Conservation (phyloP, 2,329 filamentous ascomycete species). For the Fusarium illudens region DNA sequence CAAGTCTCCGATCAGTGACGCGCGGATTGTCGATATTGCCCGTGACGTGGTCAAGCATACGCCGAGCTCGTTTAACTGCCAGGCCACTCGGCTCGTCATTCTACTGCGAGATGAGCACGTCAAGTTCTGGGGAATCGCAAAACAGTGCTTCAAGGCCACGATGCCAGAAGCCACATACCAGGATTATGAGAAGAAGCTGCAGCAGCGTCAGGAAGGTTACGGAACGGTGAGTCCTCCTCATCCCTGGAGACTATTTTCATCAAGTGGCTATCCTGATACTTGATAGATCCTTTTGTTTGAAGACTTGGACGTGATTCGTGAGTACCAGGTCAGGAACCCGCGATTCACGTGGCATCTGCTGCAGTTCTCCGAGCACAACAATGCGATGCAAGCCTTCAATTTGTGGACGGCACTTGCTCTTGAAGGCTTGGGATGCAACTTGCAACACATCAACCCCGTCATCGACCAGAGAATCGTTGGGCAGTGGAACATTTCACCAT, state of each 20-base stretch:
- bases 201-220: conserved; percentile 3
- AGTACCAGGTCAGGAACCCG: conserved; percentile 2
- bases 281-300: conserved; percentile 16
- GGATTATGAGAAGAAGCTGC: conserved; percentile 16
- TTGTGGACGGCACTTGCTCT: conserved; percentile 16
- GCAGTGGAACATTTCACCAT: conserved; percentile 17
- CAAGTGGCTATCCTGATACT: not conserved
- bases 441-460: conserved; percentile 20
- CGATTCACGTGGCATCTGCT: conserved; percentile 12
- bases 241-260: too few species aligned
- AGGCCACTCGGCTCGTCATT: conserved; percentile 16
- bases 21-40: conserved; percentile 12
- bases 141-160: conserved; percentile 7
- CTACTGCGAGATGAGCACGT: conserved; percentile 8
- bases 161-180: not conserved
- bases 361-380: conserved; percentile 23
- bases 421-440: conserved; percentile 20
- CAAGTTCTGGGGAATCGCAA: conserved; percentile 20
- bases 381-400: conserved; percentile 20
- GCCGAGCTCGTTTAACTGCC: conserved; percentile 22
- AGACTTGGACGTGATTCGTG: conserved; percentile 15
- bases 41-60: conserved; percentile 13
- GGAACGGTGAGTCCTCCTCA: conserved; percentile 7
- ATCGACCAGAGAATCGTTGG: conserved; percentile 15
- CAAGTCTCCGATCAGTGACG: conserved; percentile 9